Base-by-base conservation (phyloP, 1,139 yeast species). In the Zygosaccharomyces sapae region DNA sequence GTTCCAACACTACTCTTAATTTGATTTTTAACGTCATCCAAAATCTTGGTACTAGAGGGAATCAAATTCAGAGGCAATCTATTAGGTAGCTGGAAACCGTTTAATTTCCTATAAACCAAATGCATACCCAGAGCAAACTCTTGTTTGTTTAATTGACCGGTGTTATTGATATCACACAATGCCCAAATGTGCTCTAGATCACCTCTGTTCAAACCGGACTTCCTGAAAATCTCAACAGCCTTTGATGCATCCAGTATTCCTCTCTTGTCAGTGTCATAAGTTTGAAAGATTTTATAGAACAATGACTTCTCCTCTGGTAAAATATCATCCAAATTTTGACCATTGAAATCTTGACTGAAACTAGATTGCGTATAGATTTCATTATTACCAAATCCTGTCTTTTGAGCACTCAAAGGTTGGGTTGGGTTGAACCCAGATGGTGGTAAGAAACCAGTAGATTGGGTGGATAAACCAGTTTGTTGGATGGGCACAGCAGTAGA, bases 121-220 rank as follows among this genome's bases (percentile, higher is more conserved):
- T 85, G 90, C 94, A 85, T 85, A 19, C 92, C 92, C 41, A 84
- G 83, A 0, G 89, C 83, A 69, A 85, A 85, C 58, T 84, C 89
- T 64, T 85, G 90, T 58, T 79, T 81, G 62, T 83, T 84, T 55
- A 85, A 74, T 62, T 79, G 82, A 1, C 92, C 89, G 48, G 81
- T 75, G 59, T 84, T 83, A 46, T 81, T 80, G 16, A 79, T 73
- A 61, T 86, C 90, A 33, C 85, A 79, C 54, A 85, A 71, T 46
- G 85, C 88, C 98, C 98, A 92, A 53, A 92, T 87, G 33, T 82
- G 75, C 65, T 90, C 97, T 53, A 92, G 75, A 57, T 90, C 97
- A 7, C 81, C 77, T 66, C 97, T 80, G 48, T 82, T 76, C 55
- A 92, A 77, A 1, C 97, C 97, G 24, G 95, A 85, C 68, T 92